Evolutionary conservation across 805 yeast genomes (phyloP).

Genomic region (Candida sanyiensis): DNA sequence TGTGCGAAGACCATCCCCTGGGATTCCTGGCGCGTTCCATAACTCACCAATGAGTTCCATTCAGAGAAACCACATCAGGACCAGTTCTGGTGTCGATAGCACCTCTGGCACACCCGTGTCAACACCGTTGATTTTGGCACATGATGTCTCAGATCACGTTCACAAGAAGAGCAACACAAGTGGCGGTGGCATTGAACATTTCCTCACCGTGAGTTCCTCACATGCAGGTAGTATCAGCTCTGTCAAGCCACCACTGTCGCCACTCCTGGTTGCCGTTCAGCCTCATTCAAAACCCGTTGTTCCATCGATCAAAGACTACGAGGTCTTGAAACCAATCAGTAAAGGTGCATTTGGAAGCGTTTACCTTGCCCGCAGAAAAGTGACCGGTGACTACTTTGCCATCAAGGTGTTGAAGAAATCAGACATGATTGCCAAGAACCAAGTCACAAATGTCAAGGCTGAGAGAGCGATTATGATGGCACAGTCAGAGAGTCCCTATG

Average conservation of each 20-base stretch:
- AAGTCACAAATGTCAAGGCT: constrained; percentile 87
- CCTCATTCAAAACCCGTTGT: constrained; percentile 45
- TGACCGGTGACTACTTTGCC: constrained; percentile 94
- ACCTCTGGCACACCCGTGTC: constrained; percentile 41
- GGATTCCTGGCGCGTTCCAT: constrained; percentile 14
- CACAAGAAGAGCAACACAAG: constrained; percentile 24
- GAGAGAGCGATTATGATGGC: constrained; percentile 98
- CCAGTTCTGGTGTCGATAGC: constrained; percentile 17
- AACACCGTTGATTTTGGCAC: constrained; percentile 51
- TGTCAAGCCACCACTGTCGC: constrained; percentile 69
- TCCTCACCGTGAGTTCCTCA: constrained; percentile 20
- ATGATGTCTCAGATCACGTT: constrained; percentile 31
- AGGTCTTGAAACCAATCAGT: constrained; percentile 85
- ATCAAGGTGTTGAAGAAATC: constrained; percentile 86
- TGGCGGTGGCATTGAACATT: constrained; percentile 21
- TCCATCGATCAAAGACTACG: constrained; percentile 84
- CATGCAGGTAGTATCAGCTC: constrained; percentile 10
- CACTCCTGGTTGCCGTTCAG: constrained; percentile 58
- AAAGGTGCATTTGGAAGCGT: constrained; percentile 98
- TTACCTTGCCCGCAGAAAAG: constrained; percentile 71
- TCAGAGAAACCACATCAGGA: constrained; percentile 41
- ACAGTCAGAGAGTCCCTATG: constrained; percentile 88
- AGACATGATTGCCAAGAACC: constrained; percentile 97
- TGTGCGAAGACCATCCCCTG: constrained; percentile 25
- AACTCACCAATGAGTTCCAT: constrained; percentile 56